Conservation (phyloP, 257 asterid genomes). For the Rhazya stricta region DNA sequence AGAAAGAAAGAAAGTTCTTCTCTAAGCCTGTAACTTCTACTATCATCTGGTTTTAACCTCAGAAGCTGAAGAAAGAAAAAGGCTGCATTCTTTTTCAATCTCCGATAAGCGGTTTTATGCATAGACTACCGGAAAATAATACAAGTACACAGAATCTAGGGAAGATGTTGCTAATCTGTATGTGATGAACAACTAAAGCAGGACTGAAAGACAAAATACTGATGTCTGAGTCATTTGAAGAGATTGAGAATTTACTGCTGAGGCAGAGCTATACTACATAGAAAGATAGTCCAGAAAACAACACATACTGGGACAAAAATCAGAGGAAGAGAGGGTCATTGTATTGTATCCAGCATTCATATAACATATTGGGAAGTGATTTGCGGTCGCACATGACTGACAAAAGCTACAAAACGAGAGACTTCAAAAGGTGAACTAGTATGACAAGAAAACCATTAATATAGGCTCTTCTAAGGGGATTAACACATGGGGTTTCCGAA, state of each 20-base stretch:
- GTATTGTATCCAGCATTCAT: neutral
- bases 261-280: neutral
- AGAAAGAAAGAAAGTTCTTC: conserved; percentile 17
- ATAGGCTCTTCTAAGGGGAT: neutral
- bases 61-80: conserved; percentile 22
- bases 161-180: conserved; percentile 2
- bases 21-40: conserved; percentile 11
- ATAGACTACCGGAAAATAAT: conserved; percentile 5
- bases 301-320: neutral
- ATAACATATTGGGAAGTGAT: neutral
- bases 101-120: conserved; percentile 14
- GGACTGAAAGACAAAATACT: neutral
- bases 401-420: too few relatives aligned
- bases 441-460: neutral
- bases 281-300: neutral
- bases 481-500: neutral
- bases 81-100: conserved; percentile 20
- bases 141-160: neutral
- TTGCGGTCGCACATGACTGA: neutral
- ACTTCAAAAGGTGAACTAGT: neutral
- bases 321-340: neutral
- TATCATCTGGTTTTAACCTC: conserved; percentile 19
- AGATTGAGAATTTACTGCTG: neutral
- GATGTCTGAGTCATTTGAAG: conserved; percentile 9
- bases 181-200: conserved; percentile 4